A percentile compares a stretch with the other conserved stretches of the same genome.
These are phyloP conservation scores for Pyrenophora teres DNA, from an alignment of 2,329 filamentous ascomycete species.

Conservation along the genomic window DNA sequence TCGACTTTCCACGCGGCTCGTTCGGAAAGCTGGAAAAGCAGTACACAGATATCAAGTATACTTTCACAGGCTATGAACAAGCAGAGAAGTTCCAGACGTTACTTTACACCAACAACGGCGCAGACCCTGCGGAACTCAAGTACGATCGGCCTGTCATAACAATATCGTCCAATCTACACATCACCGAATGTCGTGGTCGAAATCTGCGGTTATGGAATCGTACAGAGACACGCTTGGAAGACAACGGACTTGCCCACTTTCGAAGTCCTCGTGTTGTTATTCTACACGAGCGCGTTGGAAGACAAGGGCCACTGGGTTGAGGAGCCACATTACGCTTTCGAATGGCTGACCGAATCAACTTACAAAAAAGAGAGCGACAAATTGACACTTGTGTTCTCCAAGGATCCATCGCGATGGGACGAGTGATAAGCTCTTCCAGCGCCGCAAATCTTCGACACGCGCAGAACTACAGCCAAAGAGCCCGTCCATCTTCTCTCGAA, in stretches of 20 bases:
- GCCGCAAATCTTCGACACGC: constrained; percentile 25
- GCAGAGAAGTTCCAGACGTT: constrained; percentile 35
- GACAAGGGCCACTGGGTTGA: constrained; percentile 42
- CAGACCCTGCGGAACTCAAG: constrained; percentile 31
- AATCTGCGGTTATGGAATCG: constrained; percentile 38
- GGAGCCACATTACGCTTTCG: constrained; percentile 40
- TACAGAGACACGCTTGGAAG: constrained; percentile 24
- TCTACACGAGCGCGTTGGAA: constrained; percentile 38
- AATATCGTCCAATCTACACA: constrained; percentile 35
- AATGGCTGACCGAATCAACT: constrained; percentile 33
- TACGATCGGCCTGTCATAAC: constrained; percentile 32
- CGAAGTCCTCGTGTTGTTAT: constrained; percentile 34
- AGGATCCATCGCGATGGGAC: constrained; percentile 34
- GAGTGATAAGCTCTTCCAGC: constrained; percentile 31
- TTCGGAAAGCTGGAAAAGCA: constrained; percentile 34
- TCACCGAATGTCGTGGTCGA: constrained; percentile 36
- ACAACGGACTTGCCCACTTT: constrained; percentile 18
- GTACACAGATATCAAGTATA: constrained; percentile 39
- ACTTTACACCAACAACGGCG: constrained; percentile 41
- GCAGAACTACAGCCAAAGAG: constrained; percentile 1
- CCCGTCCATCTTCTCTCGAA: constrained; percentile 2
- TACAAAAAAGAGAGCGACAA: constrained; percentile 32
- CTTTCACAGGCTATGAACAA: constrained; percentile 19
- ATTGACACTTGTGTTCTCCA: constrained; percentile 35
- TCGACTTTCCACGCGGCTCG: constrained; percentile 37